Percentiles rank a stretch among this genome's conserved stretches.
These are phyloP conservation scores for Mercurialis annua DNA, from an alignment of 345 rosid species.

Conservation along the genomic window DNA sequence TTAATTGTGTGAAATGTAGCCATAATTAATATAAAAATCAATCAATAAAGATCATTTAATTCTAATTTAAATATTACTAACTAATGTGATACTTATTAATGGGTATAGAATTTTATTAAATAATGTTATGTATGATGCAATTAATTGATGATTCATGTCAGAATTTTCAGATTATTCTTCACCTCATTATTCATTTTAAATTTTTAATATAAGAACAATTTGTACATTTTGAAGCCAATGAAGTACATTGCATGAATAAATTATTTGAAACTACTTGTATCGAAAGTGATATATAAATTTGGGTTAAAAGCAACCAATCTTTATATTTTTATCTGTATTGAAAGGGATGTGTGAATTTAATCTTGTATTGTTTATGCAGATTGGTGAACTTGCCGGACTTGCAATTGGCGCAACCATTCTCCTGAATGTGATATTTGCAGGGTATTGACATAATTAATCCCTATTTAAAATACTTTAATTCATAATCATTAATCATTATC, in stretches of 20 bases:
- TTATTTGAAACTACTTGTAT: not conserved
- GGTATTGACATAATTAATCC: conserved; percentile 38
- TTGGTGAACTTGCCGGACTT: conserved; percentile 93
- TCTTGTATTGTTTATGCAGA: conserved; percentile 35
- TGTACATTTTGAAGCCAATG: not conserved
- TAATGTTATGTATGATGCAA: too few relatives aligned
- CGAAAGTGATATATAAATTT: not conserved
- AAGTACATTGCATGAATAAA: conserved; percentile 12
- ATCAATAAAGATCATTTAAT: too few relatives aligned
- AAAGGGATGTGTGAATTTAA: not conserved
- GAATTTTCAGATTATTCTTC: too few relatives aligned
- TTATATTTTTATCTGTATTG: too few relatives aligned
- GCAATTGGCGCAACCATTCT: conserved; percentile 85
- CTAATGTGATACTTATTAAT: too few relatives aligned
- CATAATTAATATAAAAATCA: too few relatives aligned
- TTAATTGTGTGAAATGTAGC: too few relatives aligned
- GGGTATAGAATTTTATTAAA: too few relatives aligned
- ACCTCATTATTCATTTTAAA: not conserved
- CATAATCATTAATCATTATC: not conserved
- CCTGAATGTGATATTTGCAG: conserved; percentile 81
- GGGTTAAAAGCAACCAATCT: too few relatives aligned
- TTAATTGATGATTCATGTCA: too few relatives aligned
- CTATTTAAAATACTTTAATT: not conserved
- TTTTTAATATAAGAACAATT: not conserved
- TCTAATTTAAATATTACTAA: too few relatives aligned